Conservation (phyloP, 805 yeast species). For the Yamadazyma ubonensis region DNA sequence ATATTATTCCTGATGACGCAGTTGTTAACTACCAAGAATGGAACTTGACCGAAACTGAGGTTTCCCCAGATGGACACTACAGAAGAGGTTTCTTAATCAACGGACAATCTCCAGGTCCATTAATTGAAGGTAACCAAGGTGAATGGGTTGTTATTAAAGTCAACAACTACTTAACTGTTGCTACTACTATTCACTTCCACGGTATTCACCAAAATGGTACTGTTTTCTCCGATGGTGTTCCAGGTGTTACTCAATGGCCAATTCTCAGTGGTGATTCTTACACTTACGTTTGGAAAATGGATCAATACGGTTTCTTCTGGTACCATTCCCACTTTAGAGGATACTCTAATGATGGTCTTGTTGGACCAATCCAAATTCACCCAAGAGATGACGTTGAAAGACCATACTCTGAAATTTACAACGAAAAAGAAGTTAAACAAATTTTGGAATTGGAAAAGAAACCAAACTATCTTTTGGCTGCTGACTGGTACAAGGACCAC, state of each 20-base stretch:
- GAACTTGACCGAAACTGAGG: conserved; percentile 14
- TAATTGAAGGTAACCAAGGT: conserved; percentile 35
- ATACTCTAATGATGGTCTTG: conserved; percentile 49
- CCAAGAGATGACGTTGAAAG: conserved; percentile 27
- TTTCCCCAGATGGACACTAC: conserved; percentile 32
- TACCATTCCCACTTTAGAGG: conserved; percentile 52
- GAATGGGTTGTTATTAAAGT: conserved; percentile 35
- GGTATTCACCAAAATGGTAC: conserved; percentile 49
- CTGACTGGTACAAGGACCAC: conserved; percentile 40
- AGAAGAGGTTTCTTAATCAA: conserved; percentile 38
- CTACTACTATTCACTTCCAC: conserved; percentile 52
- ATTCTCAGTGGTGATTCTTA: conserved; percentile 43
- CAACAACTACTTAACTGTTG: conserved; percentile 35
- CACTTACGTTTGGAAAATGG: conserved; percentile 41
- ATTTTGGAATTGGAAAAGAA: conserved; percentile 26
- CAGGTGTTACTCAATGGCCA: conserved; percentile 51
- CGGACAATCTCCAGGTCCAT: conserved; percentile 52
- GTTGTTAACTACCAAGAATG: conserved; percentile 10
- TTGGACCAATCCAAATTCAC: conserved; percentile 47
- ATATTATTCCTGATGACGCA: conserved; percentile 8
- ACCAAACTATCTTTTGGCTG: conserved; percentile 30
- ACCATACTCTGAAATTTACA: conserved; percentile 31
- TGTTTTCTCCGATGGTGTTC: conserved; percentile 51
- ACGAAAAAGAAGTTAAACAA: conserved; percentile 25
- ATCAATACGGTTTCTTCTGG: conserved; percentile 54